Base-by-base conservation (phyloP, 2,329 filamentous ascomycete genomes). In the Onygenales sp. region DNA sequence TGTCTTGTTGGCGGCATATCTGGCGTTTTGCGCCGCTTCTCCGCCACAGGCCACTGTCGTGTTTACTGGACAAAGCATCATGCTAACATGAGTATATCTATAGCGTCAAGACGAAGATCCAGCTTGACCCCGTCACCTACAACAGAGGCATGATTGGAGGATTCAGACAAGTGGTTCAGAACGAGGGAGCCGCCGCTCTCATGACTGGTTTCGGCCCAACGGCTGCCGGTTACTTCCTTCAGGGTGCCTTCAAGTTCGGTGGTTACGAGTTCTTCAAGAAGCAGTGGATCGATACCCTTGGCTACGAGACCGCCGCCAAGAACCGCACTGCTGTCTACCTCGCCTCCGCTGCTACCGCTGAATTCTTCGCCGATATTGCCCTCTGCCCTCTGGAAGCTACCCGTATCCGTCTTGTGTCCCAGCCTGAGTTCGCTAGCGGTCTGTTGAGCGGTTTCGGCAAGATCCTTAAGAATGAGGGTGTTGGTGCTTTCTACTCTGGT, bases 221-320 rank as follows among this genome's bases (percentile, higher is more conserved):
- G 69, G 84, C 84, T 63, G 87, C 88, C 61, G 88, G 88, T 73
- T 95, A 95, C 79, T 94, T 94, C 85, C 84, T 95, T 65, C 88
- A 95, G 78, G 88, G 89, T 70, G 86, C 88, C 65, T 84, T 93
- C 81, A 94, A 94, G 79, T 93, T 93, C 74, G 89, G 89, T 73
- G 89, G 89, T 72, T 95, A 95, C 75, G 89, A 95, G 78, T 85
- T 94, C 77, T 94, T 95, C 86, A 94, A 95, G 85, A 83, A 91
- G 78, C 87, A 93, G 77, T 82, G 78, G 69, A 93, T 94, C 75
- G 86, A 88, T 79, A 58, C 79, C 58, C 74, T 94, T 67, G 89
- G 89, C 67, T 84, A 84, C 70, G 87, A 91, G 74, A 82, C 78
- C 60, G 87, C 87, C 64, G 79, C 79, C 65, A 81, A 88, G 73